Evolutionary conservation across 2,329 filamentous ascomycete genomes (phyloP).

Genomic region (Sporothrix mexicana): DNA sequence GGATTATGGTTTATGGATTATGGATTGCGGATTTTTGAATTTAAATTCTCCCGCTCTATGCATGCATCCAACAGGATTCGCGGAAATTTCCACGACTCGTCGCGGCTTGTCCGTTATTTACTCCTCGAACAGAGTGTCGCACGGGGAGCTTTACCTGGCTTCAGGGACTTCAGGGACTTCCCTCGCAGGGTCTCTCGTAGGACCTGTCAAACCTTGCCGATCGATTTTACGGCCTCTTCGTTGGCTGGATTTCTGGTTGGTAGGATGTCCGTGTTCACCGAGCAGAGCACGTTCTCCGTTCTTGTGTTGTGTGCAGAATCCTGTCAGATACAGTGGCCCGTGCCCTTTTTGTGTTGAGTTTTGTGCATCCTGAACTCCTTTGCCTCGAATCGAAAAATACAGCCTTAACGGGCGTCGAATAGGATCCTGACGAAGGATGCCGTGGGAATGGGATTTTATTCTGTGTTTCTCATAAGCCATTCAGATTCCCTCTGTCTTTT

Average conservation of each 20-base stretch:
- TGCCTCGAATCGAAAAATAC: not conserved
- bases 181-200: not conserved
- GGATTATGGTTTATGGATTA: not conserved
- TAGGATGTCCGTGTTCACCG: slow-evolving; percentile 1
- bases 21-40: not conserved
- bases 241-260: not conserved
- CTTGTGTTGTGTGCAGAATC: not conserved
- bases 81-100: not conserved
- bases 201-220: not conserved
- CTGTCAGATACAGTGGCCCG: not conserved
- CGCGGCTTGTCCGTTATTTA: no score
- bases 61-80: not conserved
- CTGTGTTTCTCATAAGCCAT: not conserved
- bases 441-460: not conserved
- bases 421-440: not conserved
- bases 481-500: not conserved
- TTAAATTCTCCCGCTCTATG: not conserved
- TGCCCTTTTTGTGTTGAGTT: not conserved
- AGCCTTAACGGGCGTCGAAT: not conserved
- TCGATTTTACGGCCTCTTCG: not conserved
- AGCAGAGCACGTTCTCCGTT: not conserved
- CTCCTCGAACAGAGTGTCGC: no score
- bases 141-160: no score
- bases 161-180: no score
- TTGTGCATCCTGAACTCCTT: no score